Evolutionary conservation across 139 green algal genomes (phyloP), one percentile per base, ranked within the genome.

Genomic region (Micractinium sp.): DNA sequence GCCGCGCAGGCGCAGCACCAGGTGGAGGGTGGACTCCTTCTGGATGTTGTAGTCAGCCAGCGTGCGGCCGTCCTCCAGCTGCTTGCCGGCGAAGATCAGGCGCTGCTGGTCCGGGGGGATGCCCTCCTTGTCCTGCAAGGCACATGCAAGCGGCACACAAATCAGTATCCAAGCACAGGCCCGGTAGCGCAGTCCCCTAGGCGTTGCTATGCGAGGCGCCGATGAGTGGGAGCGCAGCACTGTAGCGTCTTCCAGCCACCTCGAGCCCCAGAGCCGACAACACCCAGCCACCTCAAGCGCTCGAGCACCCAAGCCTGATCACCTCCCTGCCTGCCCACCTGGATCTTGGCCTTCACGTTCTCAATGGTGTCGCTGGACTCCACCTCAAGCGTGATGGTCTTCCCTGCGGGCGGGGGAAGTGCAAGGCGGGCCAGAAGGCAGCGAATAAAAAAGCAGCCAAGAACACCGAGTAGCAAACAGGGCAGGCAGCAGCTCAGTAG

Each of bases 1-100:
- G 36, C 91, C 91, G 66, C 89, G 91, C 71, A 93, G 86, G n/a
- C 91, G 90, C 81, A 93, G 88, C 80, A 93, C 91, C 82, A 94
- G 89, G 78, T 94, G 91, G 60, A 94, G 67, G 61, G 91, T 94
- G 67, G 93, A 75, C 92, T 94, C 96, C 95, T 98, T 98, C 94
- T 98, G 95, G 90, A 99, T 98, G 93, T 98, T 87, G 96, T 99
- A 99, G 93, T 99, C 97, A 12, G 97, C 96, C 83, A 99, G 94
- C 19, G 97, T 99, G 90, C 97, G 96, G 56, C 97, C 97, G 88
- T 99, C 97, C 93, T 99, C 97, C 87, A 99, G 95, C 96, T 99
- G 97, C 95, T 99, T 99, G 92, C 97, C 97, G 14, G 97, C 97
- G 76, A 99, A 99, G 89, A 99, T 99, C 80, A 99, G 95, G 75